Evolutionary conservation across 164 flowering plant species (phyloP), one percentile per base, ranked within the genome.

Genomic region (Piper betle): DNA sequence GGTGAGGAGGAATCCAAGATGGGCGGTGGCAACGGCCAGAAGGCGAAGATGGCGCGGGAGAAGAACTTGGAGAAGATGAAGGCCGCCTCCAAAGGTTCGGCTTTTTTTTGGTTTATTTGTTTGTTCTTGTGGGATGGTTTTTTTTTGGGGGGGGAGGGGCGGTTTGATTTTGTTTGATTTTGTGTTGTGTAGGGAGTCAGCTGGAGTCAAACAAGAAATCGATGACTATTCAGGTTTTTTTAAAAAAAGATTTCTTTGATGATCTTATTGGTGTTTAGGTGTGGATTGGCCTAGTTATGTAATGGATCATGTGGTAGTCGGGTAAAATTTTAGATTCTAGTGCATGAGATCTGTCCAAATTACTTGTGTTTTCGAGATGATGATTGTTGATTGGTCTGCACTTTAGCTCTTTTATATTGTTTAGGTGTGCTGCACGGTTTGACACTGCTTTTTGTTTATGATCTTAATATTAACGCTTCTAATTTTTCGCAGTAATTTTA

Each of bases 21-120:
- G 58, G 58, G 58, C 16, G 58, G 58, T 10, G 58, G 58, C 37
- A 55, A 55, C 39, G 58, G 58, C 39, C 58, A 55, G 39, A 55
- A 67, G 57, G 64, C 69, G 19, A 67, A 61, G 64, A 67, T 67
- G 69, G 69, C 69, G 2, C 59, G 64, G 43, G 69, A 67, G 59
- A 67, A 33, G 64, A 60, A 61, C 55, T 4, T 37, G 64, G 69
- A 67, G 69, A 67, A 67, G 69, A n/a, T 15, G 46, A 65, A 65
- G 20, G 57, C 18, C 4, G 12, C 62, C 56, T 25, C 33, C 33
- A 25, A 63, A 46, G 17, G 66, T 59, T 63, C 43, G 17, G 18
- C 39, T 40, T 59, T 2, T 46, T 10, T n/a, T 39, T 6, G 48
- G 19, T 40, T 13, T 40, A 33, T 9, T 13, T 18, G 20, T 62